phyloP scores from a whole-genome alignment of 768 basidiomycete species.

The Polyporus arcularius region DNA sequence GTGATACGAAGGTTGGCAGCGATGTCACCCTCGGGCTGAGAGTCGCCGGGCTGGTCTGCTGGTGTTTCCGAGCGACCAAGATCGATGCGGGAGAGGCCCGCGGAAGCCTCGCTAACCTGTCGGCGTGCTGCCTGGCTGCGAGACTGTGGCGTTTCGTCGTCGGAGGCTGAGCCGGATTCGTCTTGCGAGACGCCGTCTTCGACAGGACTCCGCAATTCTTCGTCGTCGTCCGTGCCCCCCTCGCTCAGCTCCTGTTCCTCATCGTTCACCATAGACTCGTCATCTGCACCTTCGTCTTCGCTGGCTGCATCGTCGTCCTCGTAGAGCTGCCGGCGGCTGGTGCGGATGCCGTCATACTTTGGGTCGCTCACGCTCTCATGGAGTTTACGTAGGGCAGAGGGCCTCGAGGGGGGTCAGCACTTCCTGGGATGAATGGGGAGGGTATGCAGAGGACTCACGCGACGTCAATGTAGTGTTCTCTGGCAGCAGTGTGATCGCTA shows the following conservation, averaged over 20 bases:
- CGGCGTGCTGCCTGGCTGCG: not conserved
- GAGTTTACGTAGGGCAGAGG: constrained; percentile 66
- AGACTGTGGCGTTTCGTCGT: not conserved
- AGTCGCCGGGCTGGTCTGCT: constrained; percentile 3
- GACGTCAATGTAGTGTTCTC: constrained; percentile 85
- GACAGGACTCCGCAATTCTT: constrained; percentile 10
- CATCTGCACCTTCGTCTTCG: constrained; percentile 25
- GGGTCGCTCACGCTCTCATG: constrained; percentile 69
- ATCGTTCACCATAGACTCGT: constrained; percentile 23
- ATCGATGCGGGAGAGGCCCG: constrained; percentile 7
- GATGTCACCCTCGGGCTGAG: constrained; percentile 42
- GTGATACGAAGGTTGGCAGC: constrained; percentile 55
- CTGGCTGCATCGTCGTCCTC: constrained; percentile 32
- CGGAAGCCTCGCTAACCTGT: constrained; percentile 8
- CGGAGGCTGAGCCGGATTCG: constrained; percentile 14
- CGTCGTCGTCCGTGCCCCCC: constrained; percentile 20
- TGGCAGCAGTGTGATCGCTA: constrained; percentile 36
- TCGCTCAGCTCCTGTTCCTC: constrained; percentile 7
- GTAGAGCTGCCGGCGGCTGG: constrained; percentile 58
- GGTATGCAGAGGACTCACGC: constrained; percentile 53
- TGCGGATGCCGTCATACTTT: constrained; percentile 76
- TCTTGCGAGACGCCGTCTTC: constrained; percentile 26
- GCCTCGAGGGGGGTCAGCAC: constrained; percentile 40
- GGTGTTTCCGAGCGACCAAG: not conserved
- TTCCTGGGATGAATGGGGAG: not conserved